Conservation (phyloP, 148 eudicot genomes). For the Talinum fruticosum region DNA sequence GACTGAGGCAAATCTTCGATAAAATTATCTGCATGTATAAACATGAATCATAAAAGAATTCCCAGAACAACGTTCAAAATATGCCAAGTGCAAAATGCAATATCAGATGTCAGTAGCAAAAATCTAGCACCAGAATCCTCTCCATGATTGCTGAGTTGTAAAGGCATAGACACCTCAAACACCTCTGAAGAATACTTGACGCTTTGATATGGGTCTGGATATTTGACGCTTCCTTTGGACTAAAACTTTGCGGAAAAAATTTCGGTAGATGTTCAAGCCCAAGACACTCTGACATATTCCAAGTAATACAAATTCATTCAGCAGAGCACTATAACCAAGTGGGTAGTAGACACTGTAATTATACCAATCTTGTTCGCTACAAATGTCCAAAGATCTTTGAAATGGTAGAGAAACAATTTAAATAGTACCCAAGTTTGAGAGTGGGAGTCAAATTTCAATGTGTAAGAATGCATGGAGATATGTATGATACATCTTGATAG, state of each 20-base stretch:
- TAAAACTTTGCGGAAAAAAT: no score
- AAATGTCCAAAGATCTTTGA: neutral
- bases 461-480: neutral
- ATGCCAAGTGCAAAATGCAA: neutral
- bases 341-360: neutral
- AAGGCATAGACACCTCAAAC: neutral
- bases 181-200: neutral
- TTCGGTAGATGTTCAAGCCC: no score
- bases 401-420: neutral
- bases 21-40: slow-evolving; percentile 53
- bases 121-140: neutral
- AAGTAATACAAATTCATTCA: neutral
- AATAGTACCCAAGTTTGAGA: neutral
- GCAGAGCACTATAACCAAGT: neutral
- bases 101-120: neutral
- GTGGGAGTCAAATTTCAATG: neutral
- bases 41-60: slow-evolving; percentile 1
- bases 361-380: neutral
- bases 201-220: neutral
- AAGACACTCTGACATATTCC: neutral
- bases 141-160: neutral
- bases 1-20: slow-evolving; percentile 80
- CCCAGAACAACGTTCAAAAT: neutral
- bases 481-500: neutral
- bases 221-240: no score